Percentiles rank a stretch among this genome's conserved stretches.
phyloP scores from a whole-genome alignment of 1,139 yeast species.

The Eremothecium coryli region DNA sequence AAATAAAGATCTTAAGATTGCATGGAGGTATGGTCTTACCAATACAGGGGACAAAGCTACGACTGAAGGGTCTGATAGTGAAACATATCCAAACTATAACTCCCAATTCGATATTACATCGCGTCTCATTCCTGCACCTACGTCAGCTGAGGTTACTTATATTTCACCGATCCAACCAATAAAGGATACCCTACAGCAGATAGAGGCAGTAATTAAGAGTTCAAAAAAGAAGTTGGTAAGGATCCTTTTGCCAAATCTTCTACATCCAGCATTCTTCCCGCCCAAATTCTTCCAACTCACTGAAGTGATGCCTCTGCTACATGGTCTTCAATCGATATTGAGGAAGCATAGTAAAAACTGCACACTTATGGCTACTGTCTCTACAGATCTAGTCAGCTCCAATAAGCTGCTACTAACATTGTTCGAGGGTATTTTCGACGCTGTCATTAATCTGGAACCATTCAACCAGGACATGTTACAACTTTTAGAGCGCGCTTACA shows the following conservation, averaged over 20 bases:
- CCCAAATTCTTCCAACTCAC: conserved; percentile 43
- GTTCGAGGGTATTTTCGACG: conserved; percentile 56
- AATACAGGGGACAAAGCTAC: conserved; percentile 27
- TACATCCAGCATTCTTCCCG: conserved; percentile 70
- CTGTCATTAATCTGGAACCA: conserved; percentile 70
- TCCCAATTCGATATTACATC: conserved; percentile 73
- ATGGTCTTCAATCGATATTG: conserved; percentile 47
- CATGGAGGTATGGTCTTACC: conserved; percentile 74
- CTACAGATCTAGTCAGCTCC: conserved; percentile 58
- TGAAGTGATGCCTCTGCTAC: conserved; percentile 53
- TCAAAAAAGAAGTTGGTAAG: conserved; percentile 45
- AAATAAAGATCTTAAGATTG: conserved; percentile 57
- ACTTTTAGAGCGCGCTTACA: conserved; percentile 57
- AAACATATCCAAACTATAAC: conserved; percentile 44
- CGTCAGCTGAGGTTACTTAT: conserved; percentile 48
- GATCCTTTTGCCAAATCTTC: conserved; percentile 61
- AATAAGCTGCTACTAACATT: conserved; percentile 38
- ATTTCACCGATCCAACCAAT: conserved; percentile 34
- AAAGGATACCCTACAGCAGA: conserved; percentile 33
- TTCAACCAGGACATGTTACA: conserved; percentile 67
- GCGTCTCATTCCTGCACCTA: conserved; percentile 57
- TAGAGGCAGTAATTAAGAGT: conserved; percentile 36
- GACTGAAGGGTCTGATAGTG: conserved; percentile 22
- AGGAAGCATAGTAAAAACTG: conserved; percentile 41
- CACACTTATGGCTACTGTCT: conserved; percentile 46